These are phyloP conservation scores for Dittrichia graveolens DNA, from an alignment of 129 eudicot species.

Conservation along the genomic window DNA sequence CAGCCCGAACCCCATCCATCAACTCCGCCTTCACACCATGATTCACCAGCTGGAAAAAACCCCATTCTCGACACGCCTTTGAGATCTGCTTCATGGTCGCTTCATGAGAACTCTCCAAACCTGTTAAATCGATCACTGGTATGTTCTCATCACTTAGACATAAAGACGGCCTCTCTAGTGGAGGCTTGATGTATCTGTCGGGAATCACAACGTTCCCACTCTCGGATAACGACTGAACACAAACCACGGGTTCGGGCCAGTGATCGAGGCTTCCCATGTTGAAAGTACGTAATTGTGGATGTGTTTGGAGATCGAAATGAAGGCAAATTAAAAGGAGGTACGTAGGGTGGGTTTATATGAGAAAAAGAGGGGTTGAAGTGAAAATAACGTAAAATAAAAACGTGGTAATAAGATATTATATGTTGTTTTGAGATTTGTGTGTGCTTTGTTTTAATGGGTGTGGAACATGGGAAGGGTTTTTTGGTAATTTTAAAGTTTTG, in stretches of 20 bases:
- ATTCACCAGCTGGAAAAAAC: conserved; percentile 74
- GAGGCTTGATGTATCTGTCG: conserved; percentile 61
- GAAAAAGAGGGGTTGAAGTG: conserved; percentile 10
- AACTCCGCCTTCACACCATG: conserved; percentile 66
- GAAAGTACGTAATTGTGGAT: neutral
- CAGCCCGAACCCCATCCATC: conserved; percentile 57
- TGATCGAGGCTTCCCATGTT: conserved; percentile 46
- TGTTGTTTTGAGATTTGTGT: neutral
- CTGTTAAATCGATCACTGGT: conserved; percentile 59
- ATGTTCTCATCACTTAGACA: conserved; percentile 34
- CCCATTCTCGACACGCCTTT: conserved; percentile 70
- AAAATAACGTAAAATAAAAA: conserved; percentile 12
- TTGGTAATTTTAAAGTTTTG: neutral
- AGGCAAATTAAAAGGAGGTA: neutral
- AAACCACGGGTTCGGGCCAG: conserved; percentile 88
- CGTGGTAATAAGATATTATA: conserved; percentile 17
- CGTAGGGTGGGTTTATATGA: conserved; percentile 18
- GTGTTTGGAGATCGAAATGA: conserved; percentile 2
- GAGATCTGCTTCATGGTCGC: conserved; percentile 35
- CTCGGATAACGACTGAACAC: conserved; percentile 73
- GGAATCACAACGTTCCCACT: conserved; percentile 45
- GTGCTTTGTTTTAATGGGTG: neutral
- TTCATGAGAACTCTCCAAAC: conserved; percentile 23
- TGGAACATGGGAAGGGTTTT: neutral
- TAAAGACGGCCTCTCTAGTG: conserved; percentile 48